A percentile compares a stretch with the other conserved stretches of the same genome.
Conservation (phyloP, 2,329 filamentous ascomycete genomes). For the Niveomyces coronatus region DNA sequence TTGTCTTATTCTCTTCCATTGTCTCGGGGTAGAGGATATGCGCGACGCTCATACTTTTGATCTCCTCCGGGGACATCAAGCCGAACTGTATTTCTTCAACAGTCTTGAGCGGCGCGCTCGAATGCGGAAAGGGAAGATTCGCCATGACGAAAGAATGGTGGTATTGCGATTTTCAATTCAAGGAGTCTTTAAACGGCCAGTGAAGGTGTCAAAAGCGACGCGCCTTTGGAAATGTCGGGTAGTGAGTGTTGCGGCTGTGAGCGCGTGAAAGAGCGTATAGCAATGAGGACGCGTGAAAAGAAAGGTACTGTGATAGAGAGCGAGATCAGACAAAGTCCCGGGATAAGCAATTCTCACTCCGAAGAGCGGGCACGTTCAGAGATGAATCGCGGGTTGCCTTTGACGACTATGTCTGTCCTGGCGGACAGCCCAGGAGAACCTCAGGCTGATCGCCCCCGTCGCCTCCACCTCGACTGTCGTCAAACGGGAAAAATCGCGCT, state of each 20-base stretch:
- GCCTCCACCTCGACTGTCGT: slow-evolving; percentile 32
- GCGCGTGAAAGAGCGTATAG: neutral
- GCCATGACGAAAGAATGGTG: slow-evolving; percentile 56
- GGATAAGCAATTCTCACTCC: slow-evolving; percentile 14
- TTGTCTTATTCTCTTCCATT: slow-evolving; percentile 91
- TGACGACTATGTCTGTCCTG: slow-evolving; percentile 31
- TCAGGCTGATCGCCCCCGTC: slow-evolving; percentile 35
- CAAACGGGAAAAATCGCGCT: slow-evolving; percentile 27
- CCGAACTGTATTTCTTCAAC: slow-evolving; percentile 99
- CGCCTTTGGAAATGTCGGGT: slow-evolving; percentile 8
- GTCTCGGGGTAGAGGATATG: slow-evolving; percentile 98
- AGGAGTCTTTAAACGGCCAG: slow-evolving; percentile 12
- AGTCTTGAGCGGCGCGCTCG: slow-evolving; percentile 90
- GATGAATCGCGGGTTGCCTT: slow-evolving; percentile 30
- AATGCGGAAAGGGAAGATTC: slow-evolving; percentile 83
- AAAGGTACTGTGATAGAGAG: slow-evolving; percentile 12
- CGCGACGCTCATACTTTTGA: slow-evolving; percentile 96
- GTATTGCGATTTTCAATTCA: slow-evolving; percentile 6
- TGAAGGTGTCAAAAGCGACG: slow-evolving; percentile 12
- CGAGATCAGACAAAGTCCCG: slow-evolving; percentile 14
- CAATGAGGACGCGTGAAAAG: slow-evolving; percentile 1
- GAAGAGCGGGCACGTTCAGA: slow-evolving; percentile 15
- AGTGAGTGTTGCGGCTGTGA: neutral
- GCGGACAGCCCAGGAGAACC: slow-evolving; percentile 37
- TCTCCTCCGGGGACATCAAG: slow-evolving; percentile 93